phyloP scores from a whole-genome alignment of 176 grass and related monocot genomes.

The Carex kokanica region DNA sequence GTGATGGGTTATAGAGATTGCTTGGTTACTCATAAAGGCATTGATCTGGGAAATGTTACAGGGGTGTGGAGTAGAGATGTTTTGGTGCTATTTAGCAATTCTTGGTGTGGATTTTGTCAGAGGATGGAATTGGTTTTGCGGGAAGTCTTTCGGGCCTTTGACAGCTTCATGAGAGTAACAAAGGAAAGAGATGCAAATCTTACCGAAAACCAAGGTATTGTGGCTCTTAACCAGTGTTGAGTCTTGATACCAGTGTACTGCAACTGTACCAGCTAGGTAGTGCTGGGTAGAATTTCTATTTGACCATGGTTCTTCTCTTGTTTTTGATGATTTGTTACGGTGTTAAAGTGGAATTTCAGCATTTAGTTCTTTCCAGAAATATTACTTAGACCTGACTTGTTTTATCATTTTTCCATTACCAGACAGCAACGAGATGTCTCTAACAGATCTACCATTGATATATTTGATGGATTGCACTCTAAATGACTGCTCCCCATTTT shows the following conservation, averaged over 20 bases:
- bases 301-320: not conserved
- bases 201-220: slow-evolving; percentile 56
- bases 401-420: slow-evolving; percentile 18
- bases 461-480: slow-evolving; percentile 78
- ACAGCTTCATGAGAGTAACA: slow-evolving; percentile 45
- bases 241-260: not conserved
- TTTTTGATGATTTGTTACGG: not conserved
- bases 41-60: slow-evolving; percentile 34
- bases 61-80: slow-evolving; percentile 76
- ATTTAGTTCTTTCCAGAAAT: not conserved
- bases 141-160: slow-evolving; percentile 74
- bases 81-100: slow-evolving; percentile 87
- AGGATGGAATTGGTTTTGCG: slow-evolving; percentile 70
- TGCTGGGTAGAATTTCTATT: not conserved
- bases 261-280: not conserved
- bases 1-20: slow-evolving; percentile 64
- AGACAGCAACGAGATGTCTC: slow-evolving; percentile 44
- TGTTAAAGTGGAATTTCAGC: not conserved
- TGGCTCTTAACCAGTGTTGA: not conserved
- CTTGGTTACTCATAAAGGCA: slow-evolving; percentile 27
- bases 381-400: not conserved
- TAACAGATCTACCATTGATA: slow-evolving; percentile 54
- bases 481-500: slow-evolving; percentile 70
- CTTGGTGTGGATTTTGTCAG: slow-evolving; percentile 98
- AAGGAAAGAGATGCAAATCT: slow-evolving; percentile 32